A percentile compares a stretch with the other conserved stretches of the same genome.
phyloP scores from a whole-genome alignment of 2,329 filamentous ascomycete genomes.

The Aspergillus uvarum region DNA sequence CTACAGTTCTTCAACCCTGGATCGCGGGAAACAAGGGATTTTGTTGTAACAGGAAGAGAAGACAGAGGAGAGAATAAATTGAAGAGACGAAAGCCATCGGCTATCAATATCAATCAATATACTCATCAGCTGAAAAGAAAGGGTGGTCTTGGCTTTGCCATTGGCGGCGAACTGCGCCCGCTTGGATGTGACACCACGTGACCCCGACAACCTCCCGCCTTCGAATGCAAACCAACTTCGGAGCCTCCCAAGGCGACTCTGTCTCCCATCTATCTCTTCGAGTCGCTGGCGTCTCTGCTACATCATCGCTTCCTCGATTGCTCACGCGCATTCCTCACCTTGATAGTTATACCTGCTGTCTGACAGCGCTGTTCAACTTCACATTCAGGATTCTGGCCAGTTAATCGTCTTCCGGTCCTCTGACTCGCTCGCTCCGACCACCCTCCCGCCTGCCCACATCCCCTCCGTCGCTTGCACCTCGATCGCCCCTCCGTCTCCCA shows the following conservation, averaged over 20 bases:
- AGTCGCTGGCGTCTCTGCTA: slow-evolving; percentile 21
- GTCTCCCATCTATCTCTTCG: slow-evolving; percentile 33
- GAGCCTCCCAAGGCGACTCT: slow-evolving; percentile 24
- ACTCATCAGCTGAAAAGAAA: neutral
- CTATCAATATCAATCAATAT: neutral
- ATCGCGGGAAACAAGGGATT: neutral
- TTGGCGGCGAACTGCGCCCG: slow-evolving; percentile 27
- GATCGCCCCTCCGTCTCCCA: slow-evolving; percentile 12
- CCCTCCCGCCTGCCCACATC: slow-evolving; percentile 13
- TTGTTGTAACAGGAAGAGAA: neutral
- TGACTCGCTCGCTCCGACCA: slow-evolving; percentile 29
- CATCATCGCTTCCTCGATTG: slow-evolving; percentile 12
- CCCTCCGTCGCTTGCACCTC: slow-evolving; percentile 26
- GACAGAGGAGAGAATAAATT: neutral
- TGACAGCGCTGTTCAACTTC: slow-evolving; percentile 15
- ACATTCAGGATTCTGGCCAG: slow-evolving; percentile 16
- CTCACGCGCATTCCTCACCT: slow-evolving; percentile 14
- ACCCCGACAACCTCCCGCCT: slow-evolving; percentile 36
- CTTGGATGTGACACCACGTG: slow-evolving; percentile 30
- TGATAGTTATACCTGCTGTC: slow-evolving; percentile 8
- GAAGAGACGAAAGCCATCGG: neutral
- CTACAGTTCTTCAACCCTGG: neutral
- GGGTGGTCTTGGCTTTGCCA: slow-evolving; percentile 24
- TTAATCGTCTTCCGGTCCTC: slow-evolving; percentile 19
- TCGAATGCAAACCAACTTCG: slow-evolving; percentile 41